Evolutionary conservation across 2,329 filamentous ascomycete genomes (phyloP), one percentile per base, ranked within the genome.

Genomic region (Ceratocystis harringtonii): DNA sequence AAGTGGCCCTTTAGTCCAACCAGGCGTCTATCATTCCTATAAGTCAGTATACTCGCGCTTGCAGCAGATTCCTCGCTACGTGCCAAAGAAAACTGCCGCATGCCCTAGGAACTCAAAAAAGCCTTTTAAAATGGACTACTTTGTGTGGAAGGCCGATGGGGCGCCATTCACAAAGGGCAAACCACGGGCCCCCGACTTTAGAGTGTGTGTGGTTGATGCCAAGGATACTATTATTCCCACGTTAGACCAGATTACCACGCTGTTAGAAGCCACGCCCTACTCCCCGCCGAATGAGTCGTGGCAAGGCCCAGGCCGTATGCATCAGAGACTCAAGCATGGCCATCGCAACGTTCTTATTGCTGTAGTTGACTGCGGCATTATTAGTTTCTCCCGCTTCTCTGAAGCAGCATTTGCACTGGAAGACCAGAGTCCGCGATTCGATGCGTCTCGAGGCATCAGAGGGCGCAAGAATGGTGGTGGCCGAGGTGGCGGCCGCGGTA

Each of bases 301-400:
- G 45, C 66, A 69, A 68, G 73, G 58, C 69, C 79, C 75, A 73
- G 83, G 72, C 71, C 78, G 73, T 72, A 75, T 92, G 69, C 94
- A 95, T 72, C 83, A 86, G 71, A 84, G 89, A 67, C 77, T 97
- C 69, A 92, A 91, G 75, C 85, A 95, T 71, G 94, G 91, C 1
- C 85, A 87, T 73, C 83, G 90, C 69, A 94, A 90, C 74, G 88
- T 94, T 41, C 79, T 96, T 43, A 74, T 99, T 28, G 94, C 92
- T 0, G 83, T 97, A 1, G 91, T 96, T 43, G 94, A 97, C 73
- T 83, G 90, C 68, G 94, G 94, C 0, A 81, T 97, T 25, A 87
- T 92, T 58, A 97, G 92, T 73, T 97, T 92, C 73, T 79, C 96
- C 71, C 79, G 89, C 28, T 80, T 96, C 67, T 84, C 83, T 1